phyloP scores from a whole-genome alignment of 164 flowering plant genomes.

The Vitis rotundifolia region DNA sequence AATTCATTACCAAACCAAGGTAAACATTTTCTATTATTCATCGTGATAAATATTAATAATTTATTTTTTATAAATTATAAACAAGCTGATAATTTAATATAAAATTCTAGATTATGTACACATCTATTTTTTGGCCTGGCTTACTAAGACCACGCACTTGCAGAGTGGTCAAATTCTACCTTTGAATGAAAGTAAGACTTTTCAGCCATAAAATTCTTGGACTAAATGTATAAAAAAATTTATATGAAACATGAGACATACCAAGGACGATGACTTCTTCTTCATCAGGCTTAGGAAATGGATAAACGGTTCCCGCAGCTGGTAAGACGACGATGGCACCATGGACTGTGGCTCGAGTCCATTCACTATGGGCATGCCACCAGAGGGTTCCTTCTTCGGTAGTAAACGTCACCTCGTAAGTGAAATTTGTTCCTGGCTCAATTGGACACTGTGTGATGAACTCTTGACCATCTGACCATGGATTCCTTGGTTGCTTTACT shows the following conservation, averaged over 20 bases:
- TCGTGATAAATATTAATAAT: too few relatives aligned
- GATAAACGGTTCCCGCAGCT: slow-evolving; percentile 2
- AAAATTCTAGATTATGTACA: too few relatives aligned
- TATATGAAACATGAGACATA: background rate
- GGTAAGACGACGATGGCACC: slow-evolving; percentile 19
- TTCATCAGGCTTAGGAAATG: slow-evolving; percentile 10
- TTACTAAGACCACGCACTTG: too few relatives aligned
- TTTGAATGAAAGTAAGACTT: background rate
- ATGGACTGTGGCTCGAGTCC: slow-evolving; percentile 21
- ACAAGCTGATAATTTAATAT: too few relatives aligned
- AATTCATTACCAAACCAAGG: background rate
- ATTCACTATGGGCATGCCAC: slow-evolving; percentile 26
- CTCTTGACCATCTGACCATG: slow-evolving; percentile 24
- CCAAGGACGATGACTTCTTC: slow-evolving; percentile 11
- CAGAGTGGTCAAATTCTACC: background rate
- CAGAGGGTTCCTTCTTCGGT: slow-evolving; percentile 21
- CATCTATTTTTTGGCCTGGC: too few relatives aligned
- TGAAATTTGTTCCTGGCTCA: slow-evolving; percentile 6
- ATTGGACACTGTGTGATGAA: slow-evolving; percentile 23
- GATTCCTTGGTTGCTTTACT: slow-evolving; percentile 6
- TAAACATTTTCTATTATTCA: background rate
- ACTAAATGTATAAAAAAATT: too few relatives aligned
- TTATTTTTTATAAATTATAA: too few relatives aligned
- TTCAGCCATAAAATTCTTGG: background rate
- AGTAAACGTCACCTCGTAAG: slow-evolving; percentile 1